These are phyloP conservation scores for Ogataea corticis DNA, from an alignment of 805 yeast species.

Conservation along the genomic window DNA sequence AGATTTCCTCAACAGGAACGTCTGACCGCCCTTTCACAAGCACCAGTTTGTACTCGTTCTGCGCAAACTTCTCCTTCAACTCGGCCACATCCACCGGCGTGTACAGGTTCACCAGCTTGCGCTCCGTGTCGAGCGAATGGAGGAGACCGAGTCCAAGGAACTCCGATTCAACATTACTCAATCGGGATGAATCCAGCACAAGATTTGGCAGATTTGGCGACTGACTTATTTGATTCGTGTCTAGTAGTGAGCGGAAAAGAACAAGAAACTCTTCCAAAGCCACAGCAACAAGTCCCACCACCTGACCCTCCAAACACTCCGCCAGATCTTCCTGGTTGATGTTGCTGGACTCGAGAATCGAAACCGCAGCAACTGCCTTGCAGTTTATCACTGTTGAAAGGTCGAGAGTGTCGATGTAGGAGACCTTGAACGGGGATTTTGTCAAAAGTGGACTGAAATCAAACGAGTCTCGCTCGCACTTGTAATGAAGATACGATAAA, in stretches of 20 bases:
- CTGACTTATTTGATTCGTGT: neutral
- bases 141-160: conserved; percentile 60
- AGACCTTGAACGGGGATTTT: conserved; percentile 41
- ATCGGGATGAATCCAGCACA: conserved; percentile 17
- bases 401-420: conserved; percentile 33
- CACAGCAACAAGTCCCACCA: conserved; percentile 41
- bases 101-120: conserved; percentile 52
- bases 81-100: conserved; percentile 40
- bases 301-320: conserved; percentile 41
- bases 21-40: conserved; percentile 66
- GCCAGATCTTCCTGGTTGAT: conserved; percentile 36
- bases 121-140: conserved; percentile 57
- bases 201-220: conserved; percentile 28
- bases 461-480: conserved; percentile 24
- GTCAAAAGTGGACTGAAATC: conserved; percentile 45
- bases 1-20: conserved; percentile 51
- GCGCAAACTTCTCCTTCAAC: conserved; percentile 15
- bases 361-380: conserved; percentile 39
- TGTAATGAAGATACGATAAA: conserved; percentile 54
- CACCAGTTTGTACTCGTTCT: conserved; percentile 35
- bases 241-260: conserved; percentile 17
- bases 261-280: conserved; percentile 24
- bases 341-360: conserved; percentile 36
- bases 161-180: conserved; percentile 16
- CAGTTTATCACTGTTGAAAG: conserved; percentile 8